Evolutionary conservation across 2,329 filamentous ascomycete species (phyloP), one percentile per base, ranked within the genome.

Genomic region (Ambrosiella xylebori): DNA sequence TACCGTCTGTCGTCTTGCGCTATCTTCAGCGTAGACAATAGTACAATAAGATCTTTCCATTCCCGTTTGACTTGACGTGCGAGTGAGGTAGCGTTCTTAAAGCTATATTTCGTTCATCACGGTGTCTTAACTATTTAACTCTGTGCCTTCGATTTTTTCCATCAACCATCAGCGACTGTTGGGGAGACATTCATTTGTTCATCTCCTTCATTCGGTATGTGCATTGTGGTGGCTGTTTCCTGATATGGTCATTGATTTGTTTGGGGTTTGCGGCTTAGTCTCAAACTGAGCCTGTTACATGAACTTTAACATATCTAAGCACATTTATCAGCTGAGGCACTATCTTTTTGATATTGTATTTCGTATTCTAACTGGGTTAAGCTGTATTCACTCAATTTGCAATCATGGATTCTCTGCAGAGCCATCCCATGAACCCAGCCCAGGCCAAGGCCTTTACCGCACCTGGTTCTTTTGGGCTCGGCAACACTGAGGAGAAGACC

Each of bases 131-230:
- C 39, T 45, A n/a, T 54, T 39, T 15, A 36, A 19, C 37, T 12
- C 12, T 17, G 56, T 45, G 36, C 7, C 9, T 27, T 12, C 35
- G n/a, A 36, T 56, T 44, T 56, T 27, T 13, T 35, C 13, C 35
- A 13, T 57, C 45, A 15, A 49, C 45, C 27, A 49, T 37, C 27
- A 41, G 57, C 44, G 57, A 59, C 68, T 72, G 71, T 74, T 75
- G 88, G 88, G 86, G 89, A 95, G 85, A 89, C 89, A 95, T 95
- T 95, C 73, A 84, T 71, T 95, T 95, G 89, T 95, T 88, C 76
- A 86, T 95, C 89, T 95, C 88, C 86, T 80, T 73, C 79, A 78
- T 71, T 79, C 75, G 78, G 80, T 84, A 82, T 71, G 76, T 57
- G 56, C 27, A 15, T 47, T 17, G 2, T 17, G 44, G 19, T 27